Base-by-base conservation (phyloP, 495 filamentous ascomycete genomes). In the Achaetomiella virescens region DNA sequence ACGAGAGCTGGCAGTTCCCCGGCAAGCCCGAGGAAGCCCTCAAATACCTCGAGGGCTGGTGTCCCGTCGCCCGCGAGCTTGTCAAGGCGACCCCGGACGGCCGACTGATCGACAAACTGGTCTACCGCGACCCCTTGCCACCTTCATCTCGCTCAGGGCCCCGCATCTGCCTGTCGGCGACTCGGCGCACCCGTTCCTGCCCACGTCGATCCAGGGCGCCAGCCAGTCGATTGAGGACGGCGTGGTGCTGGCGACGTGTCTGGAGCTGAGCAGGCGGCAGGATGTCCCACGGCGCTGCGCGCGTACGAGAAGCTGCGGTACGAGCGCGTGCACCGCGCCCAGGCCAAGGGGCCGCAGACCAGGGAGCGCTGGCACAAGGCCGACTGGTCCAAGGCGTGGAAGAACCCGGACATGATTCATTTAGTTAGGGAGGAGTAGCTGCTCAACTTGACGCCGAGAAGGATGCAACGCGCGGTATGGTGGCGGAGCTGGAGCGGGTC, bases 171-270 rank as follows among this genome's bases (percentile, higher is more conserved):
- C 70, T 86, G 15, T 89, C 31, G 87, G 86, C 21, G 87, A 89
- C 60, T 74, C 84, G 6, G 86, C 86, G 1, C 87, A 91, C 68
- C 81, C 86, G 0, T 88, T 90, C 66, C 71, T 89, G 4, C 86
- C 86, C 0, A 87, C 84, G 0, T 84, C 79, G 4, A 81, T 81
- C n/a, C 83, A 88, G 57, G 87, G 87, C 0, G 87, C 83, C 0
- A 85, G 80, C 27, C 65, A 88, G 61, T 83, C 85, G 0, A 82
- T 90, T 58, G 87, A 91, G 60, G 87, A 90, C 65, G 87, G 81
- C 2, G 79, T 81, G 1, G 82, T 81, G 1, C 64, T 90, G 6
- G 85, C 86, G 6, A 76, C 83, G 7, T 84, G 81, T 48, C 70
- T 90, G 51, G 71, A 75, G 58, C 66, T 75, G 25, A 60, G 64